Base-by-base conservation (phyloP, 2,329 filamentous ascomycete species). In the Claviceps cyperi region DNA sequence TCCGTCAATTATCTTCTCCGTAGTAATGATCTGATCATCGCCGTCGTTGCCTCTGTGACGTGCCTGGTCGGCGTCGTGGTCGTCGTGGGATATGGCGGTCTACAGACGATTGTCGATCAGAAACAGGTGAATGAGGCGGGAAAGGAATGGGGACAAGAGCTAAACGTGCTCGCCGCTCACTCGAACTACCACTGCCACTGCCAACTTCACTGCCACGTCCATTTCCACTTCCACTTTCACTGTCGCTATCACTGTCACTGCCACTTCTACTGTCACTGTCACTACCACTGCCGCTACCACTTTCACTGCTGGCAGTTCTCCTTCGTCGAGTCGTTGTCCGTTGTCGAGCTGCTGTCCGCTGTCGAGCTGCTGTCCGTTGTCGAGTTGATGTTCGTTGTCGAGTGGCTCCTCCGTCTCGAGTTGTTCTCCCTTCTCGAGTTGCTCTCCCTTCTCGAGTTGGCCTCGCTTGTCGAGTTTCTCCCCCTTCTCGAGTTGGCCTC, bases 271-370 rank as follows among this genome's bases (percentile, higher is more conserved):
- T 46, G 15, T 35, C n/a, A 32, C 49, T 39, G 9, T 32, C 28
- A 32, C 28, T 32, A 32, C 28, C 28, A 11, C 28, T 32, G 9
- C 9, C 28, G 28, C 28, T 32, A 4, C 9, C 28, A 4, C 28
- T 32, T 4, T 8, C 28, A 32, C 28, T 32, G 28, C 28, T 32
- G 28, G 9, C 28, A 32, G 28, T 32, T 4, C 9, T 32, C 11
- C 28, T 32, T 32, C 9, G 28, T 32, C 28, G 28, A 32, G 28
- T 11, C 28, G 28, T 32, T 4, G 28, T 32, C 28, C 28, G 28
- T n/a, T 74, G 70, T 37, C 75, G 68, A 46, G 61, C 62, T 37
- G 64, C 62, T 60, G 76, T 77, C 48, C 74, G 69, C 35, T 69
- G 65, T 51, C 70, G 28, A 32, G 28, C 11, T 11, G 28, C 11